A percentile compares a stretch with the other conserved stretches of the same genome.
These are phyloP conservation scores for Pleodorina starrii DNA, from an alignment of 139 green algal genomes.

Conservation along the genomic window DNA sequence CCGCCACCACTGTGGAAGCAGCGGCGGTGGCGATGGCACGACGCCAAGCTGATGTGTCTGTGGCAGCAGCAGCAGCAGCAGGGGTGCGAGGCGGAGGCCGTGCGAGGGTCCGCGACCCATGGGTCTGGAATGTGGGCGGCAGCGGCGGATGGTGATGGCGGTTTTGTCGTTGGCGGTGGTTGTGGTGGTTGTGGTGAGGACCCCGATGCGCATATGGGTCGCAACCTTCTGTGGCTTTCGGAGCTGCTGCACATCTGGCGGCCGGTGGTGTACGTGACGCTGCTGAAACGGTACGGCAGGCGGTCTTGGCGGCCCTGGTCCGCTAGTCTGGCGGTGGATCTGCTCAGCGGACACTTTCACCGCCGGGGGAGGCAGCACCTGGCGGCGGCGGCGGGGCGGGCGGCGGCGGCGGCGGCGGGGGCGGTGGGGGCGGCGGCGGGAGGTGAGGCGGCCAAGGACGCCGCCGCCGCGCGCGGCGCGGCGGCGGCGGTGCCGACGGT, in stretches of 20 bases:
- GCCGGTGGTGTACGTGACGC: conserved; percentile 78
- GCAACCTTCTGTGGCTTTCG: conserved; percentile 65
- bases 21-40: neutral
- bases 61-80: too few species aligned
- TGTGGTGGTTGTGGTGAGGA: too few species aligned
- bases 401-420: neutral
- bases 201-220: conserved; percentile 45
- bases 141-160: too few species aligned
- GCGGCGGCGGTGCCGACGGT: neutral
- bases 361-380: conserved; percentile 46
- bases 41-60: neutral
- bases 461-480: too few species aligned
- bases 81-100: too few species aligned
- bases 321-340: conserved; percentile 49
- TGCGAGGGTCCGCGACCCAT: too few species aligned
- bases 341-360: conserved; percentile 43
- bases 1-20: neutral
- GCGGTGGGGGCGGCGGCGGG: neutral
- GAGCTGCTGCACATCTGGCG: conserved; percentile 84
- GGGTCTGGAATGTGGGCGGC: too few species aligned
- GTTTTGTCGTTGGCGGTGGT: too few species aligned
- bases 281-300: conserved; percentile 66
- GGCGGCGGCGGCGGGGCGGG: conserved; percentile 7
- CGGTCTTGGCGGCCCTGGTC: conserved; percentile 57
- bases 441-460: neutral